Evolutionary conservation across 1,139 yeast species (phyloP), one percentile per base, ranked within the genome.

Genomic region (Hyphopichia wangnamkhiaoensis): DNA sequence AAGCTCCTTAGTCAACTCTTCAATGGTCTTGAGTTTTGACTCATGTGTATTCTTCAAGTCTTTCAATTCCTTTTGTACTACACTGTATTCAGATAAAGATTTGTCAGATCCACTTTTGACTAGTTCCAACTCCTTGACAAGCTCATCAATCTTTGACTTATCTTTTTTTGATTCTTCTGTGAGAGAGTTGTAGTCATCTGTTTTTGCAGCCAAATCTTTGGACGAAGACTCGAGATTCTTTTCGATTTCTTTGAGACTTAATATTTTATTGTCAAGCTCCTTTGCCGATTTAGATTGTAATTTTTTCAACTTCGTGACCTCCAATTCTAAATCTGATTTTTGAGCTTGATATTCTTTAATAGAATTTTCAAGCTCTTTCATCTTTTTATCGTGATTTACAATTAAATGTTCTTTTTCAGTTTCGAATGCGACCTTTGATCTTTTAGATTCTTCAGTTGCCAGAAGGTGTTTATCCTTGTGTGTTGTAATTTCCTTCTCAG

Each of bases 41-140:
- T 31, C 32, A 9, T 39, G 21, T 17, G 38, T 26, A 13, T 44
- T 37, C 18, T 61, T 59, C n/a, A 71, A 38, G 5, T 59, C 54
- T 1, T 46, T 10, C 20, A 32, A 32, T 7, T 32, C 29, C 17
- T 32, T 16, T 24, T 32, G 17, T 5, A 23, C n/a, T 10, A 9
- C 26, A 12, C 15, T 20, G 20, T 6, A 15, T 14, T 24, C 19
- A 5, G 28, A 12, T 19, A 5, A 9, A 7, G 17, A 9, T 12
- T 32, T 16, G 8, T 32, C 29, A 14, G 15, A 7, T 10, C 16
- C 24, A 3, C 14, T 10, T 12, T 15, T 21, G 13, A 14, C 5
- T 5, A 13, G 3, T 12, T 15, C 19, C 24, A 32, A 32, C 24
- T 32, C 29, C 14, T 32, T 48, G 8, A 30, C 31, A 19, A 41